Base-by-base conservation (phyloP, 306 rosid genomes). In the Quercus ilex region DNA sequence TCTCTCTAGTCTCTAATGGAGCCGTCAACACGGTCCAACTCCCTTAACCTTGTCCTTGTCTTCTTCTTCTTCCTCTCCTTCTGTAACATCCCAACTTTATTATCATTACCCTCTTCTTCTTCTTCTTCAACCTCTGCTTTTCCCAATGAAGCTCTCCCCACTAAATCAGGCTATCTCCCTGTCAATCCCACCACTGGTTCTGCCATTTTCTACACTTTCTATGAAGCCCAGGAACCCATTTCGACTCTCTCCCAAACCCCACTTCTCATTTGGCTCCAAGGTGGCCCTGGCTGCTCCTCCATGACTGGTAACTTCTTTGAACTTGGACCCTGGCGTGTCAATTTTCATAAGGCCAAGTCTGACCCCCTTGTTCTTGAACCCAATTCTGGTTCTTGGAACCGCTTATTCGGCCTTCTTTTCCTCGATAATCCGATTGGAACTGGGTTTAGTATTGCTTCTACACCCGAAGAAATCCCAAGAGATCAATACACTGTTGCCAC, bases 281-380 rank as follows among this genome's bases (percentile, higher is more conserved):
- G 97, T 62, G 98, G 98, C 60, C 97, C 97, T 71, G 98, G 98
- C 2, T 94, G 96, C 86, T 92, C 98, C 83, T 94, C 96, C 83
- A 89, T 90, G 97, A 28, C 81, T 33, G 97, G 82, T 21, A 94
- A 94, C 86, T 89, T 94, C 86, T 86, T 74, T 15, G 96, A 94
- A 35, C 94, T 94, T 25, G 97, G 97, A 19, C 97, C 97, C 0
- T 94, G 91, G 89, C 92, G 84, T 1, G 84, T 94, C 71, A 90
- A 88, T 26, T 82, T 75, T 63, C 25, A 76, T 81, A 79, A 78
- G 20, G 25, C 67, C 15, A 49, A 82, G 8, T 55, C 82, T 1
- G 58, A 76, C 2, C 85, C 93, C 18, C 74, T 74, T 25, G 55
- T 77, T 6, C 88, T 94, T 12, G 43, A 75, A 17, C 90, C 86